Percentiles rank a stretch among this genome's conserved stretches.
phyloP scores from a whole-genome alignment of 495 filamentous ascomycete genomes.

The Hyaloscypha variabilis region DNA sequence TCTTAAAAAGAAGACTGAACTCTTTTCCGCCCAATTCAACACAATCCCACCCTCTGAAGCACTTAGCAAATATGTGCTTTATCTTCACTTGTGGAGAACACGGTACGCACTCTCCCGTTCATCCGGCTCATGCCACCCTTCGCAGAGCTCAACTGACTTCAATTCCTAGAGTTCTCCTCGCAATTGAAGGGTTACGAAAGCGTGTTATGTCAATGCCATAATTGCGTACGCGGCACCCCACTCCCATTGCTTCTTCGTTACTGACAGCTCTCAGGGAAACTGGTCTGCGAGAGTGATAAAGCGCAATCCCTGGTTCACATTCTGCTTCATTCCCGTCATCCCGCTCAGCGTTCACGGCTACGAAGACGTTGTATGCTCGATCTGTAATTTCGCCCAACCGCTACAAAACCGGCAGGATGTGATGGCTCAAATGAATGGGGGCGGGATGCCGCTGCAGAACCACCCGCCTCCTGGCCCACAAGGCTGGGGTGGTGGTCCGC shows the following conservation, averaged over 20 bases:
- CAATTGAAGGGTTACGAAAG: conserved; percentile 57
- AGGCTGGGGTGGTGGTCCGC: conserved; percentile 26
- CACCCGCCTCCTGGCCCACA: conserved; percentile 32
- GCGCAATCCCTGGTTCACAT: conserved; percentile 59
- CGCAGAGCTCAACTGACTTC: conserved; percentile 1
- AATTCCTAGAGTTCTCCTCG: conserved; percentile 43
- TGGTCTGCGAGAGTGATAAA: conserved; percentile 52
- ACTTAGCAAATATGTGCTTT: conserved; percentile 46
- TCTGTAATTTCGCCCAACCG: conserved; percentile 60
- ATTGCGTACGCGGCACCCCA: conserved; percentile 40
- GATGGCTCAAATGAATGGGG: conserved; percentile 42
- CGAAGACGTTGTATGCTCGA: conserved; percentile 53
- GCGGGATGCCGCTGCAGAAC: conserved; percentile 46
- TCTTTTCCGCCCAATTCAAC: neutral
- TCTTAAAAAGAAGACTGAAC: neutral
- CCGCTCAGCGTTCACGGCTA: conserved; percentile 58
- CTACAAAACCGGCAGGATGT: conserved; percentile 55
- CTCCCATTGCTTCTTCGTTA: neutral
- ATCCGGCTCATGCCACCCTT: neutral
- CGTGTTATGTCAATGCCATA: conserved; percentile 54
- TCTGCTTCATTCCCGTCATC: conserved; percentile 59
- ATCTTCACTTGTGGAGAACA: conserved; percentile 62
- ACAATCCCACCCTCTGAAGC: neutral
- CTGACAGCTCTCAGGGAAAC: conserved; percentile 44
- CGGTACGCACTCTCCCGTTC: conserved; percentile 31